Percentiles rank a stretch among this genome's conserved stretches.
phyloP scores from a whole-genome alignment of 371 early-diverging fungal species.

The Mortierella sp. region DNA sequence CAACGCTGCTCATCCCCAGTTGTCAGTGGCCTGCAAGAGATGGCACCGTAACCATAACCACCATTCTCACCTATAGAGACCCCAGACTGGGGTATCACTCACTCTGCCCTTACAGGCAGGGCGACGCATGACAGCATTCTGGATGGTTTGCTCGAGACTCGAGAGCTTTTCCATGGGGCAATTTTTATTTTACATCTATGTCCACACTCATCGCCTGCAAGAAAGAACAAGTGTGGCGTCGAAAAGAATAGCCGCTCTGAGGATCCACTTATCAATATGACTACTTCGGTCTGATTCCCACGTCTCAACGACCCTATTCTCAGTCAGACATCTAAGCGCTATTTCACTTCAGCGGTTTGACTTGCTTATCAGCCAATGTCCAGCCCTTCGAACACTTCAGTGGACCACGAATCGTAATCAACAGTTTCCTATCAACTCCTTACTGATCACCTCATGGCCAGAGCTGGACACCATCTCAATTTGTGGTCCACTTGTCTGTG shows the following conservation, averaged over 20 bases:
- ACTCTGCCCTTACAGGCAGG: slow-evolving; percentile 6
- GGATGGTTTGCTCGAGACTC: neutral
- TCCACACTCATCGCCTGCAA: neutral
- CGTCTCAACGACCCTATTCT: neutral
- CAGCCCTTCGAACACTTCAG: neutral
- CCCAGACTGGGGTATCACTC: slow-evolving; percentile 1
- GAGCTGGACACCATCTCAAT: neutral
- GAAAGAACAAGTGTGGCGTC: neutral
- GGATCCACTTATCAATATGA: neutral
- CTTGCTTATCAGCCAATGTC: neutral
- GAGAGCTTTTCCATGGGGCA: neutral
- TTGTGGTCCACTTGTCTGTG: neutral
- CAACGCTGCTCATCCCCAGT: no score
- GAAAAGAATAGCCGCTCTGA: no score
- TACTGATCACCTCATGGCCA: neutral
- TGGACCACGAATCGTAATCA: neutral
- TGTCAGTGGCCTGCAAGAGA: no score
- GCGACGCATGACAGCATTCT: neutral
- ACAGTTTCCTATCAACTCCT: neutral
- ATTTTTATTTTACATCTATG: neutral
- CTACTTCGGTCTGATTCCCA: neutral
- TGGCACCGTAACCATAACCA: no score
- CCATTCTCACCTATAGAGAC: no score
- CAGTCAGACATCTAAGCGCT: neutral
- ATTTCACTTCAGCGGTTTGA: neutral